Evolutionary conservation across 148 eudicot genomes (phyloP).

Genomic region (Dysphania ambrosioides): DNA sequence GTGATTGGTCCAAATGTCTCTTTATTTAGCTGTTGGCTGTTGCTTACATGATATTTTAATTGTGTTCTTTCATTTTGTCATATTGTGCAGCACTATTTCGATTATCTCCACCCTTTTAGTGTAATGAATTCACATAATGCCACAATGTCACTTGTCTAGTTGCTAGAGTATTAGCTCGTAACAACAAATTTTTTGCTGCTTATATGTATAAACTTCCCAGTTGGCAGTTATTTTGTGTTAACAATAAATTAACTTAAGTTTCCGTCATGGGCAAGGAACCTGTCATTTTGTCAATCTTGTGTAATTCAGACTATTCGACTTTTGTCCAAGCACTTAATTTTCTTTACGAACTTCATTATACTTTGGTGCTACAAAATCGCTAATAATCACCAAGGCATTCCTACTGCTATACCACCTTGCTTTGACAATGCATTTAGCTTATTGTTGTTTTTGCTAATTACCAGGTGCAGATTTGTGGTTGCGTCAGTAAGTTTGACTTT

Average conservation of each 20-base stretch:
- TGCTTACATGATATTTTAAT: not conserved
- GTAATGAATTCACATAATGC: not conserved
- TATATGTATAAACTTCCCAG: not conserved
- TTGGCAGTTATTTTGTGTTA: not conserved
- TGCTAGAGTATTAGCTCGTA: not conserved
- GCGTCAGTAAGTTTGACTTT: constrained; percentile 37
- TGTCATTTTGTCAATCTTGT: not conserved
- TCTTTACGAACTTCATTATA: not conserved
- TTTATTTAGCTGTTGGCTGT: not conserved
- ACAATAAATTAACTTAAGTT: not conserved
- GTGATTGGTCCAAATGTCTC: not conserved
- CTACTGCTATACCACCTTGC: not conserved
- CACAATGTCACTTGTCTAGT: not conserved
- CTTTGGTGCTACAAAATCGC: not conserved
- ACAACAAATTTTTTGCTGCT: not conserved
- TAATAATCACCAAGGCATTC: not conserved
- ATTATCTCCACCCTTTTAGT: not conserved
- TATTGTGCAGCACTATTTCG: not conserved
- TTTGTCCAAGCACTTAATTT: not conserved
- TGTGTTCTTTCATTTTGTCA: too few species aligned
- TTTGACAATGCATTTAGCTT: constrained; percentile 15
- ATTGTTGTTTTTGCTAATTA: constrained; percentile 20
- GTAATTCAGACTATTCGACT: not conserved
- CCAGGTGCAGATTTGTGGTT: constrained; percentile 60
- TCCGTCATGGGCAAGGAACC: not conserved